A percentile compares a stretch with the other conserved stretches of the same genome.
Conservation (phyloP, 441 rosid genomes). For the Populus tomentosa region DNA sequence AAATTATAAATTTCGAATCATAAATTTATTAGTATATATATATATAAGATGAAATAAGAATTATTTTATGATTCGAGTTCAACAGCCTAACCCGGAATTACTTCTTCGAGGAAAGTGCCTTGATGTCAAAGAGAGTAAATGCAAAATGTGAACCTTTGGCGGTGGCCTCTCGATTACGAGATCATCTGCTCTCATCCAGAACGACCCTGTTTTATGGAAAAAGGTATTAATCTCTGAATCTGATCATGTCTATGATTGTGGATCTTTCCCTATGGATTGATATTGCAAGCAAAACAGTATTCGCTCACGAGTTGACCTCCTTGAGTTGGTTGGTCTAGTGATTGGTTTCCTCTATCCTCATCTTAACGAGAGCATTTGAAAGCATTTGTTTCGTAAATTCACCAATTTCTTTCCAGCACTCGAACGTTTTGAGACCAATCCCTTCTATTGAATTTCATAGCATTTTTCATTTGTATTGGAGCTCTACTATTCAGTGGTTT, state of each 20-base stretch:
- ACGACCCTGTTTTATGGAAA: slow-evolving; percentile 68
- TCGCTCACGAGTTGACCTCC: neutral
- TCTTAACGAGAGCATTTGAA: neutral
- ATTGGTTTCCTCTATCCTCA: neutral
- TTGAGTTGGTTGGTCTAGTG: neutral
- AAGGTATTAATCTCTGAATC: slow-evolving; percentile 37
- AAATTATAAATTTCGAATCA: too few relatives aligned
- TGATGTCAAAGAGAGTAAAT: slow-evolving; percentile 40
- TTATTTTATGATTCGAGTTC: neutral
- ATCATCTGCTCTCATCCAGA: slow-evolving; percentile 79
- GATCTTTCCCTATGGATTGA: neutral
- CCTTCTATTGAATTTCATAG: neutral
- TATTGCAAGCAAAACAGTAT: neutral
- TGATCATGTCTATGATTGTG: slow-evolving; percentile 2
- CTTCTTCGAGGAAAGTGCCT: slow-evolving; percentile 69
- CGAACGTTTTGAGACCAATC: neutral
- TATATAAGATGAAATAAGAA: too few relatives aligned
- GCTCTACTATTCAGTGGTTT: neutral
- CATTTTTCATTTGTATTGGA: neutral
- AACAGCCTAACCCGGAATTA: too few relatives aligned
- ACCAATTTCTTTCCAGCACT: neutral
- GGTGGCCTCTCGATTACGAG: slow-evolving; percentile 77
- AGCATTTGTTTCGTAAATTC: neutral
- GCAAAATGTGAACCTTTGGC: slow-evolving; percentile 71
- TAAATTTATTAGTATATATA: too few relatives aligned